Evolutionary conservation across 352 stramenopile species (phyloP), one percentile per base, ranked within the genome.

Genomic region (Phytophthora rubi): DNA sequence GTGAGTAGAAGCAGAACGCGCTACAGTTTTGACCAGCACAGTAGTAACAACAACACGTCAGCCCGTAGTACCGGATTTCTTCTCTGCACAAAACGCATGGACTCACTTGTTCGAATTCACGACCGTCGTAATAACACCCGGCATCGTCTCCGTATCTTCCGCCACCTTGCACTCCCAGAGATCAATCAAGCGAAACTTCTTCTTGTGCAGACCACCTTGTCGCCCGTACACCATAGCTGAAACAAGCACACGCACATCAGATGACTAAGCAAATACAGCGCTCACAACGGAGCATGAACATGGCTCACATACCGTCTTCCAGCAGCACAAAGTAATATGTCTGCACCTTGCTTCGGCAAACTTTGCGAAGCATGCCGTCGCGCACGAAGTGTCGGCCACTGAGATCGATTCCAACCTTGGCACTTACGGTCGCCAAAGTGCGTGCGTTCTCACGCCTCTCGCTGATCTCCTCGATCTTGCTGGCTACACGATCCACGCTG

Each of bases 1-100:
- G 88, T 2, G 89, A 96, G 54, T 89, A 93, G 44, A 96, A 96
- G 61, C 89, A 93, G 54, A 96, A 94, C 0, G 89, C 89, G 55
- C 85, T 96, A 56, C 2, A 67, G 16, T 53, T 58, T 33, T 13
- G 16, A 55, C 55, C 47, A 54, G 28, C 15, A 42, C 10, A 65
- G 21, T 35, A 67, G 23, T 4, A 68, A n/a, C n/a, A 68, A 52
- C 37, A 54, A 16, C 21, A 39, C 49, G 44, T 65, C 47, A 66
- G 47, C 64, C 42, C 51, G 28, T 15, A 51, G 45, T 15, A 28
- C 28, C 16, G 18, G 23, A 53, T 4, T 23, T 28, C 35, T 57
- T 6, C 54, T 56, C 35, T 62, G 35, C 44, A 23, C 44, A 63
- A 35, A 55, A 49, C 42, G 12, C n/a, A 39, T 47, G 53, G 16